These are phyloP conservation scores for Domatiomyces globalis DNA, from an alignment of 2,329 filamentous ascomycete species.

Conservation along the genomic window DNA sequence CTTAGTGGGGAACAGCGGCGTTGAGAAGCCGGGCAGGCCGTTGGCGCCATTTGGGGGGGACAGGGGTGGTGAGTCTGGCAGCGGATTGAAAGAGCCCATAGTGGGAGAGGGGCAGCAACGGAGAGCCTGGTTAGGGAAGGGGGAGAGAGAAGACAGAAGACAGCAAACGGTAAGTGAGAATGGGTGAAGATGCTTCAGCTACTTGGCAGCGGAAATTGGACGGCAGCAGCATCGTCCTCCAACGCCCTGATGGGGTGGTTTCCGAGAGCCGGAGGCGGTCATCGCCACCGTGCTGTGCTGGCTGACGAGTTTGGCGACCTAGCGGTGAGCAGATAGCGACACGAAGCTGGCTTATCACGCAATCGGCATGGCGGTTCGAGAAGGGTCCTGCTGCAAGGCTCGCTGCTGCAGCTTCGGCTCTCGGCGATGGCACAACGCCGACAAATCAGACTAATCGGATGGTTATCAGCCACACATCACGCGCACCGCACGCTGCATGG, in stretches of 20 bases:
- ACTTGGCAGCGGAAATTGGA: neutral
- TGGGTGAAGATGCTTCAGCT: neutral
- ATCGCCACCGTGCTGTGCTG: neutral
- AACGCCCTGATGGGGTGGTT: neutral
- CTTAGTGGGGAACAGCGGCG: slow-evolving; percentile 24
- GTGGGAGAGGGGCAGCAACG: neutral
- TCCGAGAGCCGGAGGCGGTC: neutral
- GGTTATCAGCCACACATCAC: neutral
- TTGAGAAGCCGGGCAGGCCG: slow-evolving; percentile 15
- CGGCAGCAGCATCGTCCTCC: too few relatives aligned
- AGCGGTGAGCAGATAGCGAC: neutral
- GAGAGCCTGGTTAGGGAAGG: neutral
- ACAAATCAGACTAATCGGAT: neutral
- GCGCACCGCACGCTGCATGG: too few relatives aligned
- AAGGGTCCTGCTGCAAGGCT: neutral
- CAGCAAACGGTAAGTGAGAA: neutral
- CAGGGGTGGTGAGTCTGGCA: slow-evolving; percentile 13
- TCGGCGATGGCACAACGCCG: neutral
- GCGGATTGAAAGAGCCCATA: slow-evolving; percentile 14
- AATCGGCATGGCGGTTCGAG: neutral
- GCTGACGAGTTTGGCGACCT: neutral
- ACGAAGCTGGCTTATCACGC: neutral
- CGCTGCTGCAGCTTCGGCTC: neutral
- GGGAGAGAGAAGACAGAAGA: neutral
- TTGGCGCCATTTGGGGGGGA: slow-evolving; percentile 18